These are phyloP conservation scores for Paramecium octaurelia DNA, from an alignment of 73 alveolate genomes.

Conservation along the genomic window DNA sequence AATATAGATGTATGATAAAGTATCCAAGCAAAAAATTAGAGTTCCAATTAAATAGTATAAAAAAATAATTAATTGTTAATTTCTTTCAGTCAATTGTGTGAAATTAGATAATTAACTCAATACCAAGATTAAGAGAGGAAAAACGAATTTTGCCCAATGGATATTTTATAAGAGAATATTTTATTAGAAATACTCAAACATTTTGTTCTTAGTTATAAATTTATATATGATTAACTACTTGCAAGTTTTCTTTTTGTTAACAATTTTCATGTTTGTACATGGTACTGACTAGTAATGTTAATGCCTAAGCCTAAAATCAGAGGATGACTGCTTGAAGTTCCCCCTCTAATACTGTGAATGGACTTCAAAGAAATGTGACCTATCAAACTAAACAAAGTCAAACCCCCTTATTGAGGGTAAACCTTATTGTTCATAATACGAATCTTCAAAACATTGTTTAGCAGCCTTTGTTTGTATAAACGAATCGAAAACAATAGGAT, in stretches of 20 bases:
- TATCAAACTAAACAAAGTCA: background rate
- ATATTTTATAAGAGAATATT: too few relatives aligned
- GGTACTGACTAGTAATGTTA: background rate
- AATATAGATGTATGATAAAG: too few relatives aligned
- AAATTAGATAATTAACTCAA: too few relatives aligned
- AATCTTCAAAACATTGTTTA: background rate
- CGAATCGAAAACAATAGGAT: background rate
- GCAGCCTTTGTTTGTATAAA: background rate
- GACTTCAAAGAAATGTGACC: background rate
- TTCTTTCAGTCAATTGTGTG: too few relatives aligned
- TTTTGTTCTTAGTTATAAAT: too few relatives aligned
- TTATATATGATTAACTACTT: background rate
- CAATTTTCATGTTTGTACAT: background rate
- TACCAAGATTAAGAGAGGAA: too few relatives aligned
- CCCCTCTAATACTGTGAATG: background rate
- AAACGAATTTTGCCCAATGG: too few relatives aligned
- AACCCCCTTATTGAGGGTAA: background rate
- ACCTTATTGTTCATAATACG: background rate
- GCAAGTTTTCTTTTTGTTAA: background rate
- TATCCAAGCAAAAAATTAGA: too few relatives aligned
- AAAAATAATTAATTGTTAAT: too few relatives aligned
- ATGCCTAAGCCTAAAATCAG: background rate
- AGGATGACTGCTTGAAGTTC: background rate
- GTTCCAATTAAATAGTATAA: too few relatives aligned
- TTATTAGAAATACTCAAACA: too few relatives aligned